Conservation (phyloP, 2,329 filamentous ascomycete species). For the Cladophialophora chaetospira region DNA sequence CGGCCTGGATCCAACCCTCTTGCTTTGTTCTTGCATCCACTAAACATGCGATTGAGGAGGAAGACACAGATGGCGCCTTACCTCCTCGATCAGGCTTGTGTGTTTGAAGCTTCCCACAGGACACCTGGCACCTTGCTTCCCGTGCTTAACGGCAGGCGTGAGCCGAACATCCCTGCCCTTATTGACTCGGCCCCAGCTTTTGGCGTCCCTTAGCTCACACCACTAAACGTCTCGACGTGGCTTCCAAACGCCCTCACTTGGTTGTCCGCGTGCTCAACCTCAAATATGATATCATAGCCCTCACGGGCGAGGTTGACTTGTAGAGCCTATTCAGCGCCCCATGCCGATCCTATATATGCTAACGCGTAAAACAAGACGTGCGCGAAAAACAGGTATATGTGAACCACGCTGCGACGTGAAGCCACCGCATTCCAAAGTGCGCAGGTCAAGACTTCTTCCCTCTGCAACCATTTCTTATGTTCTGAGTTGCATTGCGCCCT, state of each 20-base stretch:
- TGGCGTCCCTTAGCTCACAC: neutral
- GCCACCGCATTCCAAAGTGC: too few species aligned
- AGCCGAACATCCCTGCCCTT: neutral
- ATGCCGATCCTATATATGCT: too few species aligned
- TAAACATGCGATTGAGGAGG: neutral
- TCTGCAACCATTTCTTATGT: too few species aligned
- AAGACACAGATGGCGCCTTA: neutral
- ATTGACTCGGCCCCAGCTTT: slow-evolving; percentile 9
- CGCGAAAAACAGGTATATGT: too few species aligned
- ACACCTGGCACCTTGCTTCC: too few species aligned
- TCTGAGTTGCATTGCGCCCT: too few species aligned
- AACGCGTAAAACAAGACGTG: too few species aligned
- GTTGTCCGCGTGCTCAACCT: neutral
- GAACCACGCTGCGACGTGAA: too few species aligned
- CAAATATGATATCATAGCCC: neutral
- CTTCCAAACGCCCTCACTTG: neutral
- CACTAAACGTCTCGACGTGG: neutral
- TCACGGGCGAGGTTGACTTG: neutral
- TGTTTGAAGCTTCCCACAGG: too few species aligned
- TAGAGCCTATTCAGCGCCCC: too few species aligned
- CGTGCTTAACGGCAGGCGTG: neutral
- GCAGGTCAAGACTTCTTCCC: too few species aligned
- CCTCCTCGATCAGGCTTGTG: too few species aligned
- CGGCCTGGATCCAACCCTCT: neutral
- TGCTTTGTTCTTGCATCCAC: neutral